Evolutionary conservation across 2,329 filamentous ascomycete species (phyloP).

Genomic region (Ceratocystiopsis brevicomis): DNA sequence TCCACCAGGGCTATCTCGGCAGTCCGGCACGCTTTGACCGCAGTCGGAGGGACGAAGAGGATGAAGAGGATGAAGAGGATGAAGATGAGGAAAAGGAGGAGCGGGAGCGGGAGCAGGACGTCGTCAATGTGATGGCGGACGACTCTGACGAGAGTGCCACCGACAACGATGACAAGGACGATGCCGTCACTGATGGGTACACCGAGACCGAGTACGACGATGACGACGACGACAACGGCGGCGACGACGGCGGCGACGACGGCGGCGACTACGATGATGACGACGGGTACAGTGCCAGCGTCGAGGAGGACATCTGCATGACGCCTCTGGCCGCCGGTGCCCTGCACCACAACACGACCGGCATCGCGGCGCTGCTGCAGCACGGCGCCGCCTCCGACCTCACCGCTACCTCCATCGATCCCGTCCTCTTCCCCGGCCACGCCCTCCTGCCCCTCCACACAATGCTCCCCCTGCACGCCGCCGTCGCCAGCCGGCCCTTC

Average conservation of each 20-base stretch:
- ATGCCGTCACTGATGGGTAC: not conserved
- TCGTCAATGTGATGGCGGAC: too few relatives aligned
- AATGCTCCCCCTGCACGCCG: slow-evolving; percentile 1
- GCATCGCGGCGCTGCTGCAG: not conserved
- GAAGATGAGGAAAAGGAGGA: not conserved
- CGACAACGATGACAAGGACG: not conserved
- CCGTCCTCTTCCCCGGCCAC: not conserved
- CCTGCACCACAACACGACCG: not conserved
- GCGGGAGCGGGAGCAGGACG: not conserved
- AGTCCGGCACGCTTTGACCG: not conserved
- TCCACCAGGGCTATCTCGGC: not conserved
- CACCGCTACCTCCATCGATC: not conserved
- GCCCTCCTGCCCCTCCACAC: not conserved
- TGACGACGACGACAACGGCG: not conserved
- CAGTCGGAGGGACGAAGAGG: not conserved
- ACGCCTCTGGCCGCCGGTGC: not conserved
- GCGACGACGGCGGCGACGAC: too few relatives aligned
- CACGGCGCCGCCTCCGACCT: not conserved
- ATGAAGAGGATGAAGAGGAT: not conserved
- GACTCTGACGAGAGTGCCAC: too few relatives aligned
- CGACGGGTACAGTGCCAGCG: not conserved
- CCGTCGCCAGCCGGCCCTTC: not conserved
- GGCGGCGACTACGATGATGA: not conserved
- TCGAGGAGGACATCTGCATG: not conserved
- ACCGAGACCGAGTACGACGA: not conserved